Evolutionary conservation across 1,284 basidiomycete genomes (phyloP).

Genomic region (Ganoderma sinense): DNA sequence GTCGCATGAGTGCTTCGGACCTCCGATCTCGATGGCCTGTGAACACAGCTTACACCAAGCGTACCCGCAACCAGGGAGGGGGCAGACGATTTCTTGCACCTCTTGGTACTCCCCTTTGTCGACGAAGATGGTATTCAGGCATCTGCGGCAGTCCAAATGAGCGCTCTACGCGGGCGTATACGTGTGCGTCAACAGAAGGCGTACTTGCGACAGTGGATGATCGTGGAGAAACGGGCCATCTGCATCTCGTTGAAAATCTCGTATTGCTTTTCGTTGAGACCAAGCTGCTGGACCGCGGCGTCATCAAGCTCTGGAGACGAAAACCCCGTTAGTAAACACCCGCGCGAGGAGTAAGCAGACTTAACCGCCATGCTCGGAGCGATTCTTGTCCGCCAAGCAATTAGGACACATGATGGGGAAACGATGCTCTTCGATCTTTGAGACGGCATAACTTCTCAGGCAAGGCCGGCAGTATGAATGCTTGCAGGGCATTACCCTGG

Average conservation of each 20-base stretch:
- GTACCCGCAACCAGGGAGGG: slow-evolving; percentile 52
- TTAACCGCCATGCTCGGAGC: slow-evolving; percentile 49
- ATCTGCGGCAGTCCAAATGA: slow-evolving; percentile 43
- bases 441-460: slow-evolving; percentile 50
- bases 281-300: slow-evolving; percentile 49
- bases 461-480: slow-evolving; percentile 67
- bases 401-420: slow-evolving; percentile 70
- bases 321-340: background rate
- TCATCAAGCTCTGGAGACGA: slow-evolving; percentile 50
- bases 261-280: slow-evolving; percentile 55
- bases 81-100: slow-evolving; percentile 49
- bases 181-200: slow-evolving; percentile 7
- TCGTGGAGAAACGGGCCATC: slow-evolving; percentile 57
- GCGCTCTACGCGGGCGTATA: background rate
- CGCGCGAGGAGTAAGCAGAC: slow-evolving; percentile 26
- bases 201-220: slow-evolving; percentile 60
- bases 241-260: slow-evolving; percentile 61
- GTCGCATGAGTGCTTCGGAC: slow-evolving; percentile 61
- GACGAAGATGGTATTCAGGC: slow-evolving; percentile 53
- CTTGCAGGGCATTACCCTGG: slow-evolving; percentile 53
- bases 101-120: slow-evolving; percentile 57
- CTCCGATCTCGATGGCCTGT: slow-evolving; percentile 46
- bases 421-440: slow-evolving; percentile 58
- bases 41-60: slow-evolving; percentile 64
- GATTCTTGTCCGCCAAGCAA: slow-evolving; percentile 46